Percentiles rank a stretch among this genome's conserved stretches.
Conservation (phyloP, 2,329 filamentous ascomycete species). For the Phialemonium atrogriseum region DNA sequence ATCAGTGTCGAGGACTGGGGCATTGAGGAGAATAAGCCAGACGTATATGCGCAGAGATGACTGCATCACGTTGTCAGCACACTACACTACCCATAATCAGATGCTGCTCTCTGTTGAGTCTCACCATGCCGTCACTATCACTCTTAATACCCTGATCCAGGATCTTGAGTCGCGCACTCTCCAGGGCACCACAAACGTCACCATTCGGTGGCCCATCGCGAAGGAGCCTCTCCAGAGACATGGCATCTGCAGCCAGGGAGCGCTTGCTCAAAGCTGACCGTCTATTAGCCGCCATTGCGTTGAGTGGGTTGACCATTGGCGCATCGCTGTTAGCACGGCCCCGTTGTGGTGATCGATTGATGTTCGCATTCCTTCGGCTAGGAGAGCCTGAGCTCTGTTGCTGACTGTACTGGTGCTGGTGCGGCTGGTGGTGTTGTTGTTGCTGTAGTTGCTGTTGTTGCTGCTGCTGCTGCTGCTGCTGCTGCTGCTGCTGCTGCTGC, state of each 20-base stretch:
- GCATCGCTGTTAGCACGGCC: conserved; percentile 69
- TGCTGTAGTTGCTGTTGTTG: conserved; percentile 26
- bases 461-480: conserved; percentile 39
- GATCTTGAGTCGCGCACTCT: conserved; percentile 65
- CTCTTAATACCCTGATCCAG: conserved; percentile 67
- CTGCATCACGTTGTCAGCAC: conserved; percentile 34
- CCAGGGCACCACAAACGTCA: conserved; percentile 57
- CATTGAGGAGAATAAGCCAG: conserved; percentile 89
- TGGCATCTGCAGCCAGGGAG: conserved; percentile 41
- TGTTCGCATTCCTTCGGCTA: conserved; percentile 24
- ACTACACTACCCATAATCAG: background rate
- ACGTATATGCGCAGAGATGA: conserved; percentile 90
- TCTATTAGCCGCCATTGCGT: conserved; percentile 19
- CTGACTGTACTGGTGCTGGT: conserved; percentile 11
- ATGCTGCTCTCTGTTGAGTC: too few relatives aligned
- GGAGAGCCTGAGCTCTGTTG: conserved; percentile 23
- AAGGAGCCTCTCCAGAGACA: conserved; percentile 66
- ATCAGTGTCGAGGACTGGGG: conserved; percentile 76
- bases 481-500: conserved; percentile 18
- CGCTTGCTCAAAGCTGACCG: conserved; percentile 36
- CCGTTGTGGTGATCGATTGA: conserved; percentile 42
- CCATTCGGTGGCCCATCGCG: conserved; percentile 71
- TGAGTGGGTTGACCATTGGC: conserved; percentile 20
- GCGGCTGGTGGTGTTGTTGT: conserved; percentile 11
- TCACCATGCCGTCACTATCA: conserved; percentile 74